Evolutionary conservation across 73 alveolate genomes (phyloP).

Genomic region (Urostyla sp.): DNA sequence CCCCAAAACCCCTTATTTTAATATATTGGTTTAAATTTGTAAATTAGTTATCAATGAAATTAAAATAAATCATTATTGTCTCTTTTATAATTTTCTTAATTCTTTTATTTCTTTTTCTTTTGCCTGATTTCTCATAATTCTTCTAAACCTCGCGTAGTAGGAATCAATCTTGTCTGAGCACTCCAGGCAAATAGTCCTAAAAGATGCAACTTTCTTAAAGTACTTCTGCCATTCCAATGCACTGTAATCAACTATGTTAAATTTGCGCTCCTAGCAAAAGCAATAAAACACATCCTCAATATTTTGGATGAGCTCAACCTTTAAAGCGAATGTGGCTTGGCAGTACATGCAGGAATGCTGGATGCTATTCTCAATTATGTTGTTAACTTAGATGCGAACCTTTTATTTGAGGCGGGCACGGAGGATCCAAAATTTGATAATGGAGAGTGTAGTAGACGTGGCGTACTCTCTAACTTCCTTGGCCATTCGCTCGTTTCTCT

Average conservation of each 20-base stretch:
- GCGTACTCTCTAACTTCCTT: slow-evolving; percentile 64
- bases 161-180: slow-evolving; percentile 49
- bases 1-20: too few relatives aligned
- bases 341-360: slow-evolving; percentile 62
- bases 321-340: slow-evolving; percentile 51
- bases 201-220: slow-evolving; percentile 29
- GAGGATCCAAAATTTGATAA: slow-evolving; percentile 67
- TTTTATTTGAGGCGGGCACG: slow-evolving; percentile 60
- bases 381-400: slow-evolving; percentile 42
- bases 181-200: slow-evolving; percentile 67
- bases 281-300: slow-evolving; percentile 64
- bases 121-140: too few relatives aligned
- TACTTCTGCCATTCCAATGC: slow-evolving; percentile 51
- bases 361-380: slow-evolving; percentile 38
- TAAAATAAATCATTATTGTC: too few relatives aligned
- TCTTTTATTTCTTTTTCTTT: too few relatives aligned
- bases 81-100: too few relatives aligned
- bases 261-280: not conserved
- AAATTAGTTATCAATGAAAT: too few relatives aligned
- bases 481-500: slow-evolving; percentile 29
- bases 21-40: too few relatives aligned
- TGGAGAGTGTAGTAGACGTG: slow-evolving; percentile 24
- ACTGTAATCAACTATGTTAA: slow-evolving; percentile 27
- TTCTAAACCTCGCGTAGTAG: not conserved
- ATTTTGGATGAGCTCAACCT: slow-evolving; percentile 58